A percentile compares a stretch with the other conserved stretches of the same genome.
These are phyloP conservation scores for Cucurbita moschata DNA, from an alignment of 306 rosid species.

Conservation along the genomic window DNA sequence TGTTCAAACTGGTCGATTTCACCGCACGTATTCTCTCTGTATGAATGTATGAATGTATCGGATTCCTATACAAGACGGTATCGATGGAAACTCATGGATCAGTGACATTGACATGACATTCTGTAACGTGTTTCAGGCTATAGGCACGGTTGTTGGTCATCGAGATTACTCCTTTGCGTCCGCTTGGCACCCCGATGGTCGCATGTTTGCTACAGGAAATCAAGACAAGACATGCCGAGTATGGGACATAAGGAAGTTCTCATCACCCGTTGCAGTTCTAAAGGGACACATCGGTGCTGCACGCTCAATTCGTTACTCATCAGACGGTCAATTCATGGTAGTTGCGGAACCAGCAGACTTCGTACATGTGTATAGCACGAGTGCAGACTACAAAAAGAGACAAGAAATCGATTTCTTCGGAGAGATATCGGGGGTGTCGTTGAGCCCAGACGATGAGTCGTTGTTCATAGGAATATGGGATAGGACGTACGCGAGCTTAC, in stretches of 20 bases:
- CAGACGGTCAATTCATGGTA: constrained; percentile 22
- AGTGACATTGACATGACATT: not conserved
- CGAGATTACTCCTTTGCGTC: constrained; percentile 25
- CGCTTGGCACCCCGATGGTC: constrained; percentile 23
- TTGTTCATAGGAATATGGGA: constrained; percentile 28
- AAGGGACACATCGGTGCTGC: constrained; percentile 21
- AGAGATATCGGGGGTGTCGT: constrained; percentile 24
- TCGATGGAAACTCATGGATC: not conserved
- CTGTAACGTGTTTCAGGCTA: constrained; percentile 4
- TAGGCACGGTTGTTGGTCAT: constrained; percentile 17
- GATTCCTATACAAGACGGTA: no score
- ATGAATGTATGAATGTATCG: no score
- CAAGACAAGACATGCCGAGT: constrained; percentile 32
- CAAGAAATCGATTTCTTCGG: constrained; percentile 31
- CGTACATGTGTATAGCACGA: constrained; percentile 17
- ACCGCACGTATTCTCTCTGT: no score
- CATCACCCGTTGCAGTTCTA: constrained; percentile 18
- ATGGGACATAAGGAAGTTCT: constrained; percentile 23
- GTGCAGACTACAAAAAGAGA: constrained; percentile 7
- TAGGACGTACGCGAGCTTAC: constrained; percentile 24
- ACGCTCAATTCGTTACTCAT: constrained; percentile 18
- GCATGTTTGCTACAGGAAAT: constrained; percentile 20
- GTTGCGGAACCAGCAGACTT: constrained; percentile 29
- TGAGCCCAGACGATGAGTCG: constrained; percentile 25
- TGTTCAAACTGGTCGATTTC: no score